A percentile compares a stretch with the other conserved stretches of the same genome.
phyloP scores from a whole-genome alignment of 208 protist species.

The Crithidia acanthocephali region DNA sequence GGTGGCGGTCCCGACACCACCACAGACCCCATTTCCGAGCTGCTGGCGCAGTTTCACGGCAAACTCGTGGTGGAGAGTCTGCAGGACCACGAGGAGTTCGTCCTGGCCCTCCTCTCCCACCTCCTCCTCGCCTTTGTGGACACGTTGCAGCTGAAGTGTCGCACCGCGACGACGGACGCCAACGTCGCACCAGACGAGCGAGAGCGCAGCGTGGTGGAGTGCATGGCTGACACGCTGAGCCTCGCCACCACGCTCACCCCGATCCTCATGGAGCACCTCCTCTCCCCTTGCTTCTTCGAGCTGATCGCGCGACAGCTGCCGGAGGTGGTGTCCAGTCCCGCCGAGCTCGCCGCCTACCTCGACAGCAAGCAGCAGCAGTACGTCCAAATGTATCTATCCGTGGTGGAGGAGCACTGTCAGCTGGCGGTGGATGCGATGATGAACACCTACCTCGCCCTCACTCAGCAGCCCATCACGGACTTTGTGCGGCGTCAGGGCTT shows the following conservation, averaged over 20 bases:
- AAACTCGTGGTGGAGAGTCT: conserved; percentile 72
- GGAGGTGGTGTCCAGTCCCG: conserved; percentile 29
- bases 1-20: conserved; percentile 10
- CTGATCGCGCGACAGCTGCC: conserved; percentile 49
- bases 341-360: conserved; percentile 20
- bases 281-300: conserved; percentile 74
- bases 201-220: conserved; percentile 71
- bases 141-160: conserved; percentile 68
- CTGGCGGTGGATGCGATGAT: conserved; percentile 85
- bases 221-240: conserved; percentile 82
- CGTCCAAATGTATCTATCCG: conserved; percentile 51
- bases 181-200: conserved; percentile 36
- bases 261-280: conserved; percentile 72
- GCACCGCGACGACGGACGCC: conserved; percentile 44
- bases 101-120: conserved; percentile 71
- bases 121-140: conserved; percentile 79
- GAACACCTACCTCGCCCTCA: conserved; percentile 65
- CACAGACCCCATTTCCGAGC: conserved; percentile 58
- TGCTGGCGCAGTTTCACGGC: conserved; percentile 62
- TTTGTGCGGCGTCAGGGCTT: conserved; percentile 70
- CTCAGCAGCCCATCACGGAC: conserved; percentile 76
- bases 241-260: conserved; percentile 66
- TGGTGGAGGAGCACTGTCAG: conserved; percentile 84
- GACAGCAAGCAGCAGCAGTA: conserved; percentile 49
- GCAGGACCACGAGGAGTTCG: conserved; percentile 70